These are phyloP conservation scores for Trichoderma aggressivum DNA, from an alignment of 2,329 filamentous ascomycete genomes.

Conservation along the genomic window DNA sequence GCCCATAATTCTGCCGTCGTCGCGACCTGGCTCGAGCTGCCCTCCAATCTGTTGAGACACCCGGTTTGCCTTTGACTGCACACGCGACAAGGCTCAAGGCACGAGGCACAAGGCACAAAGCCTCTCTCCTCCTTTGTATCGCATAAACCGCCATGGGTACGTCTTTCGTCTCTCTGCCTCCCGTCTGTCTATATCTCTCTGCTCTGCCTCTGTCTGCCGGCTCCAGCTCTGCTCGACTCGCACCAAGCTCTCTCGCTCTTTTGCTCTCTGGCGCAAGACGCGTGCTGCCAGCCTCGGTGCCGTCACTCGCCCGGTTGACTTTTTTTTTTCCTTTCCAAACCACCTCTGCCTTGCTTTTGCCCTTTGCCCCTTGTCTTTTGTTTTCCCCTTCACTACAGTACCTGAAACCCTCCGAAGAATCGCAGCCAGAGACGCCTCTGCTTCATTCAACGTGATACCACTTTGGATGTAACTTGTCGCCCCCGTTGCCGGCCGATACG, in stretches of 20 bases:
- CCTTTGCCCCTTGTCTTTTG: neutral
- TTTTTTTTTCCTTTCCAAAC: neutral
- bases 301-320: neutral
- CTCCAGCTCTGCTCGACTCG: neutral
- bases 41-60: constrained; percentile 29
- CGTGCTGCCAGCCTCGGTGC: constrained; percentile 11
- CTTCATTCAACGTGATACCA: constrained; percentile 35
- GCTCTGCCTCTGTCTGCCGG: neutral
- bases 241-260: neutral
- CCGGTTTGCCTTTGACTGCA: constrained; percentile 23
- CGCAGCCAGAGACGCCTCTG: neutral
- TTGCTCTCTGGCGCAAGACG: constrained; percentile 6
- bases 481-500: constrained; percentile 30
- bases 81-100: constrained; percentile 21
- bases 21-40: constrained; percentile 22
- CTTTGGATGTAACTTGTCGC: constrained; percentile 34
- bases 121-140: constrained; percentile 22
- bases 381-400: neutral
- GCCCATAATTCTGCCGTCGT: constrained; percentile 26
- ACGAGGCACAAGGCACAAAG: constrained; percentile 22
- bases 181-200: constrained; percentile 15
- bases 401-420: neutral
- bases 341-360: constrained; percentile 1
- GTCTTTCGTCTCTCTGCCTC: constrained; percentile 12
- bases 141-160: constrained; percentile 27